These are phyloP conservation scores for Boletus rufocinnamomeus DNA, from an alignment of 768 basidiomycete species.

Conservation along the genomic window DNA sequence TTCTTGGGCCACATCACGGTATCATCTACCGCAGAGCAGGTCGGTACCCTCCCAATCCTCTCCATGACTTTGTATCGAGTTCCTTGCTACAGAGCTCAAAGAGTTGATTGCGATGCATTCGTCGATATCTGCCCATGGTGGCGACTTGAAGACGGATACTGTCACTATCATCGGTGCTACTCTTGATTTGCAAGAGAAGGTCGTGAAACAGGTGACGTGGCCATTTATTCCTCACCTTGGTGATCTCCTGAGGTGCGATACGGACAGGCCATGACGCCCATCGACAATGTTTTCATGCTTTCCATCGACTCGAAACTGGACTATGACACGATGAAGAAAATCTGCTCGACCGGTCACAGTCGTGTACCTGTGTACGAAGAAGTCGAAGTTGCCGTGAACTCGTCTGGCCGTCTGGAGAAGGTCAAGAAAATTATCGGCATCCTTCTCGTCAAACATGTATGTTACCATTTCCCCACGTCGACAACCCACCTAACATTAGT, in stretches of 20 bases:
- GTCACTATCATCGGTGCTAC: constrained; percentile 90
- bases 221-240: neutral
- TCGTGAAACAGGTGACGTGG: constrained; percentile 57
- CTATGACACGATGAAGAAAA: constrained; percentile 73
- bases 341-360: constrained; percentile 79
- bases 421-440: constrained; percentile 86
- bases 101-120: constrained; percentile 91
- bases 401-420: constrained; percentile 44
- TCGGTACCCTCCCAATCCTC: constrained; percentile 18
- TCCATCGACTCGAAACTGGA: constrained; percentile 83
- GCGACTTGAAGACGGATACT: constrained; percentile 84
- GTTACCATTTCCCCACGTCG: neutral
- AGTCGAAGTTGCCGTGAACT: constrained; percentile 55
- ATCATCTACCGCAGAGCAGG: constrained; percentile 84
- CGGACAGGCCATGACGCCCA: constrained; percentile 76
- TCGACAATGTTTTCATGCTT: constrained; percentile 81
- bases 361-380: constrained; percentile 84
- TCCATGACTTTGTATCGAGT: neutral
- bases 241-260: neutral
- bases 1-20: constrained; percentile 82
- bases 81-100: constrained; percentile 60
- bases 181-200: constrained; percentile 86
- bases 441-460: constrained; percentile 77
- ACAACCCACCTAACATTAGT: neutral
- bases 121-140: constrained; percentile 68